Evolutionary conservation across 495 filamentous ascomycete species (phyloP).

Genomic region (Gamarada debralockiae): DNA sequence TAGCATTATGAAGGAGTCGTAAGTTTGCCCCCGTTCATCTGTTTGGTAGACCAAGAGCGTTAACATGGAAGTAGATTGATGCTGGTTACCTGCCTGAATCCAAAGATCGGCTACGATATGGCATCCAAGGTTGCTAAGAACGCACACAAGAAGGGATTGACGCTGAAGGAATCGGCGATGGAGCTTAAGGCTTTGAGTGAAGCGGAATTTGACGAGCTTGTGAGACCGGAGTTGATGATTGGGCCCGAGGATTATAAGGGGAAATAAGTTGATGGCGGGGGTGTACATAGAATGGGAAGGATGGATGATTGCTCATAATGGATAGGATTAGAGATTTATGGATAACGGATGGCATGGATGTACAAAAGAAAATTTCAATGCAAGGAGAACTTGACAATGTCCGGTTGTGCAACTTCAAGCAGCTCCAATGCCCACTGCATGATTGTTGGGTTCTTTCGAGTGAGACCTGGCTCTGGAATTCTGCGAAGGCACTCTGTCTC

Average conservation of each 20-base stretch:
- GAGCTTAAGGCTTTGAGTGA: constrained; percentile 86
- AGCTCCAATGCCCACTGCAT: too few species aligned
- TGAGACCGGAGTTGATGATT: constrained; percentile 96
- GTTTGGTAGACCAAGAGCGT: not conserved
- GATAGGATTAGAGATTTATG: too few species aligned
- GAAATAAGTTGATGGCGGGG: constrained; percentile 5
- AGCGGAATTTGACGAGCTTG: constrained; percentile 87
- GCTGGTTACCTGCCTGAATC: constrained; percentile 98
- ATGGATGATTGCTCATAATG: too few species aligned
- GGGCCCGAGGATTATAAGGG: constrained; percentile 56
- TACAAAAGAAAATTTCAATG: too few species aligned
- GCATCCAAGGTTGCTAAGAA: constrained; percentile 98
- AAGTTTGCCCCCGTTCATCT: constrained; percentile 27
- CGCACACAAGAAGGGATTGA: constrained; percentile 96
- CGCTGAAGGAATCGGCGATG: constrained; percentile 89
- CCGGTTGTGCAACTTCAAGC: too few species aligned
- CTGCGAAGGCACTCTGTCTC: too few species aligned
- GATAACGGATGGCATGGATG: too few species aligned
- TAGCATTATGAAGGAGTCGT: constrained; percentile 81
- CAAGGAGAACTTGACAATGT: too few species aligned
- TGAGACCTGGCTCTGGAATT: too few species aligned
- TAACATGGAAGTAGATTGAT: constrained; percentile 62
- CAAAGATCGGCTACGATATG: constrained; percentile 98
- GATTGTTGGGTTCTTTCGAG: too few species aligned
- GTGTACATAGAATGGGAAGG: too few species aligned